A percentile compares a stretch with the other conserved stretches of the same genome.
Evolutionary conservation across 192 early-diverging fungal species (phyloP).

Genomic region (Paraglomus occultum): DNA sequence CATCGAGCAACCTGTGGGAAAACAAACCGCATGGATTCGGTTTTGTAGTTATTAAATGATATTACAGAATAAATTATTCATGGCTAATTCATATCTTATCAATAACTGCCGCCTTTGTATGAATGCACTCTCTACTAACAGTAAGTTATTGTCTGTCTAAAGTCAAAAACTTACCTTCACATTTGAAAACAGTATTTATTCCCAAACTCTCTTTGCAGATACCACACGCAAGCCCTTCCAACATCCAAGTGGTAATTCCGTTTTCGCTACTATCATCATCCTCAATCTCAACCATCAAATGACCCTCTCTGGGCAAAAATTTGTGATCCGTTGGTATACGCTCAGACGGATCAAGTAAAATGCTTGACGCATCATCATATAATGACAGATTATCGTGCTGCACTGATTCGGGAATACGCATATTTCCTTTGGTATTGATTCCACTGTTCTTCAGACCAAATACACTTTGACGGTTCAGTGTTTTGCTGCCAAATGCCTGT

Average conservation of each 20-base stretch:
- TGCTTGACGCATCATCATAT: neutral
- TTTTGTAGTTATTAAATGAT: conserved; percentile 27
- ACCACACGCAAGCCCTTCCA: conserved; percentile 22
- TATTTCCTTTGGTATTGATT: neutral
- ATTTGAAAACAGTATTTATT: conserved; percentile 20
- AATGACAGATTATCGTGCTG: neutral
- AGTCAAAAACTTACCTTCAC: neutral
- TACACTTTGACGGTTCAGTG: neutral
- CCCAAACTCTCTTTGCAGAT: conserved; percentile 18
- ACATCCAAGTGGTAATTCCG: conserved; percentile 22
- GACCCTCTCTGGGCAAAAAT: conserved; percentile 15
- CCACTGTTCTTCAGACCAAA: neutral
- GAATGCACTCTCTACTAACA: no score
- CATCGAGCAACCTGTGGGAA: conserved; percentile 43
- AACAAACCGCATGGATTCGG: conserved; percentile 25
- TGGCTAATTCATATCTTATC: no score
- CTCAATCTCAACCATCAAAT: conserved; percentile 5
- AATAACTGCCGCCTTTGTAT: no score
- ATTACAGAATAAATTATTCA: conserved; percentile 22
- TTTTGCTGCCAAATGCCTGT: conserved; percentile 7
- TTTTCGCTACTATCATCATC: neutral
- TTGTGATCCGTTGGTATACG: neutral
- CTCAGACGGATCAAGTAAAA: neutral
- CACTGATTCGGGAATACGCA: neutral
- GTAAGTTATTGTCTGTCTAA: no score